Conservation (phyloP, 202 grass and related monocot species). For the Setaria viridis region DNA sequence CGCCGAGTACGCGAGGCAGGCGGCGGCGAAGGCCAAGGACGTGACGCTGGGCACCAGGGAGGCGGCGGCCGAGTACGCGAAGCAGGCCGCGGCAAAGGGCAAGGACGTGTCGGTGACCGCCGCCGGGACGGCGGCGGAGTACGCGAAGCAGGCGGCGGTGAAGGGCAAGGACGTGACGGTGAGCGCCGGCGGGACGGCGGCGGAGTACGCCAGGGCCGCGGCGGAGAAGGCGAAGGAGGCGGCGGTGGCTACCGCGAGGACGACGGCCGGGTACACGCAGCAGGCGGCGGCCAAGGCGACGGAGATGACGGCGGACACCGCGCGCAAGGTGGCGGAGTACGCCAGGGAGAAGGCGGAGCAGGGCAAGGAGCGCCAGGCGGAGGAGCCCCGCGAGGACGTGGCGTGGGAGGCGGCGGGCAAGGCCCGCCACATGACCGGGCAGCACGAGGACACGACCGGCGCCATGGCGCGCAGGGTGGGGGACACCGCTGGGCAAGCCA, state of each 20-base stretch:
- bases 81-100: conserved; percentile 30
- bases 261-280: conserved; percentile 55
- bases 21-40: conserved; percentile 36
- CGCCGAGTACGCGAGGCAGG: conserved; percentile 36
- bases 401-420: background rate
- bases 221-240: conserved; percentile 51
- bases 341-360: conserved; percentile 56
- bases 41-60: background rate
- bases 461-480: background rate
- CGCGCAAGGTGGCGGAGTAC: conserved; percentile 41
- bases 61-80: conserved; percentile 48
- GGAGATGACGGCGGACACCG: conserved; percentile 48
- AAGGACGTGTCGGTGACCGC: conserved; percentile 28
- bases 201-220: conserved; percentile 42
- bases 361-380: conserved; percentile 53
- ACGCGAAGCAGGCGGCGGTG: conserved; percentile 52
- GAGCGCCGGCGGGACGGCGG: conserved; percentile 39
- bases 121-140: conserved; percentile 9
- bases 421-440: conserved; percentile 29
- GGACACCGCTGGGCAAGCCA: background rate
- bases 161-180: conserved; percentile 59
- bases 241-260: conserved; percentile 36
- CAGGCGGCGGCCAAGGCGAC: conserved; percentile 53
- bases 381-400: conserved; percentile 31
- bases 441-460: conserved; percentile 8